Conservation (phyloP, 805 yeast species). For the Sugiyamaella valdiviana region DNA sequence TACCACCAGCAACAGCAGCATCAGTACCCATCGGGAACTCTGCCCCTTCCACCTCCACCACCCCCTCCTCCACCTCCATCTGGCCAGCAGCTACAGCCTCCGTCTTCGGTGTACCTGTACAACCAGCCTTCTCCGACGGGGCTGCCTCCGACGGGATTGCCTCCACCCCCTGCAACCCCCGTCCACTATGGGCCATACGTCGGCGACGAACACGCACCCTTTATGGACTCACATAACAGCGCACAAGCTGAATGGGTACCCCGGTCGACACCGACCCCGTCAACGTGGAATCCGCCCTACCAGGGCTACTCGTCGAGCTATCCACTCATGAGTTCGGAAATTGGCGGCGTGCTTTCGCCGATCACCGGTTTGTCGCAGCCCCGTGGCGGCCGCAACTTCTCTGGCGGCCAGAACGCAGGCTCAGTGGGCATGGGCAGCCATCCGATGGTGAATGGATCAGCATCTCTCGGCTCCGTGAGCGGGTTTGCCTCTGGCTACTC, state of each 20-base stretch:
- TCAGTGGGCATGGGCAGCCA: no score
- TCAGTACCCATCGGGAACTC: no score
- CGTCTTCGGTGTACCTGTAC: neutral
- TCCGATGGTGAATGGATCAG: no score
- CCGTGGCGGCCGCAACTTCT: no score
- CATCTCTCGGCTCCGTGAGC: no score
- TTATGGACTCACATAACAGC: neutral
- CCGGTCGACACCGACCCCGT: neutral
- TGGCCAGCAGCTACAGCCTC: constrained; percentile 4
- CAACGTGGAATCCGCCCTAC: neutral
- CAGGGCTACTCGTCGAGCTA: neutral
- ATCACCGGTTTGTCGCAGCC: no score
- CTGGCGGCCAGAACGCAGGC: no score
- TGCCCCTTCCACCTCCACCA: no score
- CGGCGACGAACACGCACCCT: neutral
- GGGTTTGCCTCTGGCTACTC: no score
- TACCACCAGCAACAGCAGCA: neutral
- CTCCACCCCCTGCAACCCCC: neutral
- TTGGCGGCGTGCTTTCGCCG: neutral
- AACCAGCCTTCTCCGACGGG: neutral
- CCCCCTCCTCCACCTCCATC: constrained; percentile 1
- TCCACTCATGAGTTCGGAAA: neutral
- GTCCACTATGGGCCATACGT: neutral
- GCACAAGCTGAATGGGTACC: neutral
- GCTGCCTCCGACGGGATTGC: no score